Conservation (phyloP, 306 rosid genomes). For the Malus fusca region DNA sequence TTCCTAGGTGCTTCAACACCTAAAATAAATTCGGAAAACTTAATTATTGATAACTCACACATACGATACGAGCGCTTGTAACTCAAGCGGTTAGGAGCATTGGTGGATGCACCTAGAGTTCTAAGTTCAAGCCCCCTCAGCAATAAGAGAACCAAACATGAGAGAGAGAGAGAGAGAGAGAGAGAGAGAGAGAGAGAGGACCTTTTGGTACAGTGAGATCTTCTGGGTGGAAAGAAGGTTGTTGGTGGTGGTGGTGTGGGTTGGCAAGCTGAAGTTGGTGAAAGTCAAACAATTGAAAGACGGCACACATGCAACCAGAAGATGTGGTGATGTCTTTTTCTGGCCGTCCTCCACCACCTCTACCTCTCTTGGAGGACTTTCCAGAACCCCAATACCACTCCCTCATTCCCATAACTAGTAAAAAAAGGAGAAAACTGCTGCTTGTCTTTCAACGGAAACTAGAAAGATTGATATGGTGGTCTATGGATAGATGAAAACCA, state of each 20-base stretch:
- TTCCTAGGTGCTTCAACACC: slow-evolving; percentile 76
- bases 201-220: slow-evolving; percentile 43
- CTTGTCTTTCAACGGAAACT: background rate
- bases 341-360: slow-evolving; percentile 7
- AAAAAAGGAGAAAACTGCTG: background rate
- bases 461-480: background rate
- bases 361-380: slow-evolving; percentile 41
- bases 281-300: slow-evolving; percentile 77
- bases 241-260: slow-evolving; percentile 19
- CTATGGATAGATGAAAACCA: background rate
- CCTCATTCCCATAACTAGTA: slow-evolving; percentile 46
- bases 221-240: slow-evolving; percentile 23
- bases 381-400: slow-evolving; percentile 50
- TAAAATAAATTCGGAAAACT: no score
- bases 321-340: slow-evolving; percentile 25
- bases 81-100: no score
- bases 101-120: no score
- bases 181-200: background rate
- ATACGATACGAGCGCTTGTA: no score
- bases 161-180: background rate
- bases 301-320: slow-evolving; percentile 78
- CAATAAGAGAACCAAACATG: no score
- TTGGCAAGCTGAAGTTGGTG: slow-evolving; percentile 47
- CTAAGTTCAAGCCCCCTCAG: no score
- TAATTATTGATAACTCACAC: no score